Evolutionary conservation across 169 alveolate genomes (phyloP), one percentile per base, ranked within the genome.

Genomic region (Eimeria falciformis): DNA sequence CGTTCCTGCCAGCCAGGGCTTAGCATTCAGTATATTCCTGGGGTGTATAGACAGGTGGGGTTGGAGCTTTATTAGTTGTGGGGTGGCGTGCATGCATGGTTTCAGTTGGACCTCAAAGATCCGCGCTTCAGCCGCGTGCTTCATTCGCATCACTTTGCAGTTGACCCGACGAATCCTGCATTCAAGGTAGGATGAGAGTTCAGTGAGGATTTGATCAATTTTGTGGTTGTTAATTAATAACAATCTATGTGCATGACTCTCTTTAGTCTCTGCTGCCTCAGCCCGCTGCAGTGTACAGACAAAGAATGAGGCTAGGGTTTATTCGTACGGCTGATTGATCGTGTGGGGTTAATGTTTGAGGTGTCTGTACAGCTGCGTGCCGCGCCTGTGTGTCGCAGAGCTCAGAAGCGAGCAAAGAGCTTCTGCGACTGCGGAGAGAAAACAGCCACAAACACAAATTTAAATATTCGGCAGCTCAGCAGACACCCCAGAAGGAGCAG

Each of bases 101-200:
- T 14, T 43, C 79, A 90, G 90, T 12, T 90, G 25, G 90, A 93
- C 83, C 46, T 90, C 40, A 78, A 90, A 12, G 98, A 97, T 87
- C 82, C 92, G 7, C 95, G 98, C 71, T 95, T 97, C 78, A 87
- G 95, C 33, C 95, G 95, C 47, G 83, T 97, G 87, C 93, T 96
- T 93, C 93, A 95, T 78, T 96, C 96, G 73, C 95, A 97, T 23
- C 97, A 97, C 75, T 97, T 95, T 93, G 96, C 97, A 40, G 94
- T 97, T 77, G 98, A 97, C 82, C 97, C 98, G 12, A 97, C 98
- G 50, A 96, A 97, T 89, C 98, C 98, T 5, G 82, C 95, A 45
- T 97, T 94, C 95, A 97, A 96, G 95, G 95, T 89, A 90, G 47
- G 87, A 50, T 7, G 14, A 14, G 33, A 50, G 14, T 11, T 14